Evolutionary conservation across 2,329 filamentous ascomycete species (phyloP), one percentile per base, ranked within the genome.

Genomic region (Domatiomyces globalis): DNA sequence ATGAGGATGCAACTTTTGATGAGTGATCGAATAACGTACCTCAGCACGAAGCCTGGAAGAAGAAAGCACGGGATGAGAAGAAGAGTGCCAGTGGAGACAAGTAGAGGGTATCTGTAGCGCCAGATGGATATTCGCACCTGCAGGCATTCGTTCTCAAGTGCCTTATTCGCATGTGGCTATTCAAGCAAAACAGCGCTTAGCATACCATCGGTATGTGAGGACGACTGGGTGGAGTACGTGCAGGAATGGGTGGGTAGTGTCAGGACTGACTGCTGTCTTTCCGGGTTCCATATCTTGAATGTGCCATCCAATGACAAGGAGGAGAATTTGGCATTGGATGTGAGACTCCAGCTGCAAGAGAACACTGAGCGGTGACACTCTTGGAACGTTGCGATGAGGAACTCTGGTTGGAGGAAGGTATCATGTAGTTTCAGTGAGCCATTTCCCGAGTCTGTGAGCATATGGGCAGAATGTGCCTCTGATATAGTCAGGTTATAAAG

Each of bases 341-440:
- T 79, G 18, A 94, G 79, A 61, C 90, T 95, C 90, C 90, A 98
- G 63, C 83, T 79, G 4, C 95, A 88, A 1, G 87, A 84, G 66
- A 96, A 95, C 7, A 94, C 84, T 69, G 98, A 92, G 51, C 90
- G 79, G 58, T 84, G 87, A 67, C 98, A 92, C 65, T 96, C 92
- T 65, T 88, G 83, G 75, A 92, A 98, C 58, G 84, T 87, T 70
- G 87, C 85, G 51, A 98, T 78, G 7, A 92, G 92, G 64, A 92
- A 96, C 44, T 89, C 78, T 42, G 60, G 66, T 54, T 83, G 75
- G 36, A 94, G 76, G 2, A 77, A 79, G 33, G 89, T 78, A 69
- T 98, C 92, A 68, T 92, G 98, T 45, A 98, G 79, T 71, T 95
- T 95, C 63, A 98, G 78, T 50, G 86, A 98, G 79, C 92, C 92